phyloP scores from a whole-genome alignment of 2,329 filamentous ascomycete species.

The Colletotrichum phormii region DNA sequence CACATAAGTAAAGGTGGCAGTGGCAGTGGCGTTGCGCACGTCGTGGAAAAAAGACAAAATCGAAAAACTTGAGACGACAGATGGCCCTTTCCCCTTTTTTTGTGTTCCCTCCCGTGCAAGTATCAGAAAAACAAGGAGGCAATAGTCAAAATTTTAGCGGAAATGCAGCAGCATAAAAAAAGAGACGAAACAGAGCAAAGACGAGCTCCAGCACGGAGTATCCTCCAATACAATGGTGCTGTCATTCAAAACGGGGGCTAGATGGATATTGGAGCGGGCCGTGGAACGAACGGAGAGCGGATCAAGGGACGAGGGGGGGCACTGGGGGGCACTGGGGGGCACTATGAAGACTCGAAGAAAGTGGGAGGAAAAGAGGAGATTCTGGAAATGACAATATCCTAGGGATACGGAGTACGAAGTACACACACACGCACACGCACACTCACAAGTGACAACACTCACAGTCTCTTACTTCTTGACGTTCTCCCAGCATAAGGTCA shows the following conservation, averaged over 20 bases:
- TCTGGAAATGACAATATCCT: conserved; percentile 23
- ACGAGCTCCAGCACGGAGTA: neutral
- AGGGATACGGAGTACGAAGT: neutral
- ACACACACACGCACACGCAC: neutral
- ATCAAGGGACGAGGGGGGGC: conserved; percentile 15
- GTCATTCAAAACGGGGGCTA: conserved; percentile 28
- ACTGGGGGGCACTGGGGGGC: neutral
- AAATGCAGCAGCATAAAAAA: conserved; percentile 5
- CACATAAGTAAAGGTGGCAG: conserved; percentile 20
- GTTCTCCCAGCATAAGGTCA: too few species aligned
- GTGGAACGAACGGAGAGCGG: conserved; percentile 24
- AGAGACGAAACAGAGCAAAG: conserved; percentile 22
- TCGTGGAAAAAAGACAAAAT: neutral
- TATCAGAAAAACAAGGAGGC: conserved; percentile 7
- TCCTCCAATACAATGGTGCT: conserved; percentile 28
- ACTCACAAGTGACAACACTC: neutral
- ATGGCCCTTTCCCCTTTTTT: conserved; percentile 2
- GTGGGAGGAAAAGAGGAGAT: conserved; percentile 15
- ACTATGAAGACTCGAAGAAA: neutral
- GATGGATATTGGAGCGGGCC: conserved; percentile 29
- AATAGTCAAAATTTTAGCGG: conserved; percentile 10
- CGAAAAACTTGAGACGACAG: conserved; percentile 21
- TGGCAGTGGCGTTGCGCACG: conserved; percentile 1
- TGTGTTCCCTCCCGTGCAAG: neutral
- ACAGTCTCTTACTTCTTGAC: too few species aligned